Percentiles rank a stretch among this genome's conserved stretches.
Evolutionary conservation across 306 rosid genomes (phyloP).

Genomic region (Pueraria montana): DNA sequence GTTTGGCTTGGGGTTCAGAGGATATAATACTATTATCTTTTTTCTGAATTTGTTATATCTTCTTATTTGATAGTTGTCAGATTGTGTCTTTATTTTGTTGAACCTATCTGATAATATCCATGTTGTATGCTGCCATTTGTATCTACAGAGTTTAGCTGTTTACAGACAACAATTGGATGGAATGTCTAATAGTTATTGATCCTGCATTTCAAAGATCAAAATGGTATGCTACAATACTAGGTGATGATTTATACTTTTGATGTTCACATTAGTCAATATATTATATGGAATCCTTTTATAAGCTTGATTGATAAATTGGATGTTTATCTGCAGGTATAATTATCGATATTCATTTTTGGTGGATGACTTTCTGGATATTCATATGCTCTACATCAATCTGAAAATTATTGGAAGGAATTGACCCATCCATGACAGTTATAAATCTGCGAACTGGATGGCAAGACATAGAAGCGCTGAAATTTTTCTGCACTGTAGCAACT

Average conservation of each 20-base stretch:
- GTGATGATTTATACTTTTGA: background rate
- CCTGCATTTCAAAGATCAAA: constrained; percentile 10
- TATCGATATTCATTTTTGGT: constrained; percentile 28
- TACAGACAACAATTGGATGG: constrained; percentile 69
- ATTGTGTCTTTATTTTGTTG: constrained; percentile 26
- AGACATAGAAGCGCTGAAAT: background rate
- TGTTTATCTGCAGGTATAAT: constrained; percentile 47
- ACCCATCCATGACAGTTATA: constrained; percentile 33
- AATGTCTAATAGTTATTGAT: constrained; percentile 44
- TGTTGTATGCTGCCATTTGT: constrained; percentile 43
- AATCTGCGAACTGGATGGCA: background rate
- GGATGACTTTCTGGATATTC: constrained; percentile 28
- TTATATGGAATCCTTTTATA: constrained; percentile 15
- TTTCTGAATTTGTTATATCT: background rate
- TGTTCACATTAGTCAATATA: background rate
- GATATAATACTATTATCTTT: constrained; percentile 10
- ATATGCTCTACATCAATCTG: background rate
- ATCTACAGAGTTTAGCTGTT: constrained; percentile 63
- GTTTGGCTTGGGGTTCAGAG: constrained; percentile 6
- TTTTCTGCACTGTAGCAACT: constrained; percentile 10
- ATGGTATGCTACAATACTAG: constrained; percentile 38
- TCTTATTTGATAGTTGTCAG: constrained; percentile 22
- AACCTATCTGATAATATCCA: constrained; percentile 23
- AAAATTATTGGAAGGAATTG: constrained; percentile 34
- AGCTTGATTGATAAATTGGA: constrained; percentile 13